Base-by-base conservation (phyloP, 371 early-diverging fungal genomes). In the Fennellomyces sp. region DNA sequence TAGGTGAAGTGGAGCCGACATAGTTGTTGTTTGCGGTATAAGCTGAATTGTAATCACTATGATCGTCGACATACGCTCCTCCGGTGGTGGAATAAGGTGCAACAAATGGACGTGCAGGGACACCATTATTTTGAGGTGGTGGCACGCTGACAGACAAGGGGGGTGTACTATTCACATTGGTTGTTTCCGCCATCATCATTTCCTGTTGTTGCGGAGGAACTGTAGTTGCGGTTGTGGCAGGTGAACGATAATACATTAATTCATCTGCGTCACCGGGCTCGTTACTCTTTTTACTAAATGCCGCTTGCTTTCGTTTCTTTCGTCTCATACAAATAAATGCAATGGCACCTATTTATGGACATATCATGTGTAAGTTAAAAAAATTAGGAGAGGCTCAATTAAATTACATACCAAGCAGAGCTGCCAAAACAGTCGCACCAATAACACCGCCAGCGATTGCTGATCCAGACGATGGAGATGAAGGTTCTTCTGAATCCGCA, bases 391-490 rank as follows among this genome's bases (percentile, higher is more conserved):
- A 45, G n/a, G 12, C 17, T 17, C 7, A 50, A 33, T 17, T 52
- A 33, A 52, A 52, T 33, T 21, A 21, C 31, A 52, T 31, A 57
- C 58, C 58, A 33, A 59, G 52, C 23, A 59, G 23, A 17, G 51
- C 59, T 39, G 23, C 41, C 10, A 59, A 13, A 5, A 59, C 17
- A 7, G 41, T 26, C 7, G 19, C 59, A n/a, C 59, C 59, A 15
- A 59, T 50, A 25, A 51, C 59, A 21, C 50, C 59, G 13, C 59
- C 59, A 2, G 26, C 36, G 19, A 51, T 28, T 8, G 28, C 59
- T 13, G 59, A 29, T n/a, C n/a, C n/a, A n/a, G n/a, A n/a, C n/a
- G n/a, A n/a, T n/a, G n/a, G n/a, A 47, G 58, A 58, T 25, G 36
- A 45, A 23, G 48, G 13, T 39, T 28, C 8, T 23, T 23, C 15